phyloP scores from a whole-genome alignment of 371 early-diverging fungal species.

The Paraphysoderma sedebokerense region DNA sequence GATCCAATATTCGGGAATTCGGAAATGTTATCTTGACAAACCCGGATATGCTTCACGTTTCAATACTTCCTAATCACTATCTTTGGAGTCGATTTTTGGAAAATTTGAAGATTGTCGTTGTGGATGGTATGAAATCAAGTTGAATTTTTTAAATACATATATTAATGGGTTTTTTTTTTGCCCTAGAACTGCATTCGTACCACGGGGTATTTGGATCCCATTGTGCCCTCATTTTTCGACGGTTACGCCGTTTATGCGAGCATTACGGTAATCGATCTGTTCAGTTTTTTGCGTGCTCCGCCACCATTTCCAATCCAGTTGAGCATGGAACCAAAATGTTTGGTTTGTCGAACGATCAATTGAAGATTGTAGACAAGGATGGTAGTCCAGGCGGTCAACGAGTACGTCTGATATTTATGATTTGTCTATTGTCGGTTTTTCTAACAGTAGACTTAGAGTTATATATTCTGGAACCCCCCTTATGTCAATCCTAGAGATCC shows the following conservation, averaged over 20 bases:
- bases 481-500: too few relatives aligned
- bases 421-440: too few relatives aligned
- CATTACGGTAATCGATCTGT: constrained; percentile 21
- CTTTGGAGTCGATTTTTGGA: constrained; percentile 36
- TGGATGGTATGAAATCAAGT: constrained; percentile 39
- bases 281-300: constrained; percentile 48
- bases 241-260: constrained; percentile 38
- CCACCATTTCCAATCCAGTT: constrained; percentile 37
- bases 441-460: too few relatives aligned
- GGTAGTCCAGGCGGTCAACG: too few relatives aligned
- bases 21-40: constrained; percentile 53
- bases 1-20: constrained; percentile 24
- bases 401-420: too few relatives aligned
- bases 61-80: constrained; percentile 38
- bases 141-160: not conserved
- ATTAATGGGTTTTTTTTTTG: not conserved
- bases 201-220: constrained; percentile 49
- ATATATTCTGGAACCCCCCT: too few relatives aligned
- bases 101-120: constrained; percentile 35
- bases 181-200: constrained; percentile 50
- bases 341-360: too few relatives aligned
- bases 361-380: too few relatives aligned
- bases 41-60: constrained; percentile 61
- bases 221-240: constrained; percentile 36
- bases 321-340: too few relatives aligned